Percentiles rank a stretch among this genome's conserved stretches.
Conservation (phyloP, 1,284 basidiomycete species). For the Lentinus polychrous region DNA sequence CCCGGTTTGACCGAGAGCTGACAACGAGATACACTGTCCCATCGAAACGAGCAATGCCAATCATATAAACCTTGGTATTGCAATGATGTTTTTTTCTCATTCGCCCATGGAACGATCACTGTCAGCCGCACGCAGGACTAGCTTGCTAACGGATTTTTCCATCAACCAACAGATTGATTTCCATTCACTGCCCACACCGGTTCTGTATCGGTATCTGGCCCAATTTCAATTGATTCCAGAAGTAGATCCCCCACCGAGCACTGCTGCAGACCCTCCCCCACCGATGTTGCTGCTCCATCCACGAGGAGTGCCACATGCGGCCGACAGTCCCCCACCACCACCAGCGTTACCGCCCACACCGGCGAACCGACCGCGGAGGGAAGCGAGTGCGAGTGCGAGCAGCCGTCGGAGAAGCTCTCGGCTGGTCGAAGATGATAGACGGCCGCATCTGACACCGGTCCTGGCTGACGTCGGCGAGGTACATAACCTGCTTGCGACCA, state of each 20-base stretch:
- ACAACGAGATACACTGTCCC: not conserved
- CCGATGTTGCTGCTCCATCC: conserved; percentile 52
- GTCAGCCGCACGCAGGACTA: not conserved
- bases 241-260: conserved; percentile 63
- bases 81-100: too few relatives aligned
- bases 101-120: not conserved
- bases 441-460: conserved; percentile 44
- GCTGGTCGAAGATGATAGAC: conserved; percentile 53
- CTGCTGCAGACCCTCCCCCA: conserved; percentile 57
- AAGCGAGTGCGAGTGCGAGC: conserved; percentile 40
- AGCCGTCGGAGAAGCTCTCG: conserved; percentile 59
- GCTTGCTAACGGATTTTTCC: conserved; percentile 6
- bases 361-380: conserved; percentile 62
- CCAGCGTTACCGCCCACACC: conserved; percentile 38
- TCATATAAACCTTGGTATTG: not conserved
- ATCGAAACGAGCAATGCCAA: not conserved
- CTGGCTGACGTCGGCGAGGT: conserved; percentile 62
- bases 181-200: conserved; percentile 47
- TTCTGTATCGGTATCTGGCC: conserved; percentile 61
- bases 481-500: conserved; percentile 52
- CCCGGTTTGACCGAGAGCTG: not conserved
- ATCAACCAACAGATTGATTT: conserved; percentile 56
- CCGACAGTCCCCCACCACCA: conserved; percentile 20
- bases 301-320: conserved; percentile 34
- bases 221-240: conserved; percentile 63